Base-by-base conservation (phyloP, 495 filamentous ascomycete genomes). In the Friedmanniomyces simplex region DNA sequence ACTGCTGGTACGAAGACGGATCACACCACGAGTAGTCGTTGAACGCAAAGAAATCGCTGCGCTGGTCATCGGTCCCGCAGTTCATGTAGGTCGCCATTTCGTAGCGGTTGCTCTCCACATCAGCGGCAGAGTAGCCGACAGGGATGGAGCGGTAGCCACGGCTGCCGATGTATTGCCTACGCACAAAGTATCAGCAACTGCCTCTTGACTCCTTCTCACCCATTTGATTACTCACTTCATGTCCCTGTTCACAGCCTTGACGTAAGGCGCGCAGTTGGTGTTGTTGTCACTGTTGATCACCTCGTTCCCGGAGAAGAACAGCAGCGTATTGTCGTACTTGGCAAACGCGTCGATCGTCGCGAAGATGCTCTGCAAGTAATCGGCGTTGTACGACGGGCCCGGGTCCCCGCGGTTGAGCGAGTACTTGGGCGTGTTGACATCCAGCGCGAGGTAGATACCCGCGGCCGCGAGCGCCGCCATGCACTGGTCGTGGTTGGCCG, bases 11-110 rank as follows among this genome's bases (percentile, higher is more conserved):
- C 52, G 85, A 81, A 21, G 89, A 88, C 50, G 80, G 80, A 63
- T 89, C 85, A 67, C 91, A 97, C 91, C 91, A 97, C 47, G 90
- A 96, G 75, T 96, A 96, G 73, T 96, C 93, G 73, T 97, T 96
- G 76, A 96, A 95, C 50, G 89, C 91, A 71, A 95, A 96, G 76
- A 96, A 97, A 70, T 96, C 91, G 67, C 82, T 84, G 28, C 91
- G 82, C 75, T 86, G 82, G 65, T 89, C 87, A 50, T 89, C 87
- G 43, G 79, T 75, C 57, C 93, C 93, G 68, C 91, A 97, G 80
- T 96, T 95, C 81, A 97, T 88, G 78, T 91, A 96, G 50, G 85
- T 61, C 22, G 91, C 89, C 73, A 91, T 88, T 76, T 96, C 82
- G 67, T 86, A 80, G 67, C 91, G 89, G 73, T 95, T 95, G 61